phyloP scores from a whole-genome alignment of 2,329 filamentous ascomycete species.

The Mollisia scopiformis region DNA sequence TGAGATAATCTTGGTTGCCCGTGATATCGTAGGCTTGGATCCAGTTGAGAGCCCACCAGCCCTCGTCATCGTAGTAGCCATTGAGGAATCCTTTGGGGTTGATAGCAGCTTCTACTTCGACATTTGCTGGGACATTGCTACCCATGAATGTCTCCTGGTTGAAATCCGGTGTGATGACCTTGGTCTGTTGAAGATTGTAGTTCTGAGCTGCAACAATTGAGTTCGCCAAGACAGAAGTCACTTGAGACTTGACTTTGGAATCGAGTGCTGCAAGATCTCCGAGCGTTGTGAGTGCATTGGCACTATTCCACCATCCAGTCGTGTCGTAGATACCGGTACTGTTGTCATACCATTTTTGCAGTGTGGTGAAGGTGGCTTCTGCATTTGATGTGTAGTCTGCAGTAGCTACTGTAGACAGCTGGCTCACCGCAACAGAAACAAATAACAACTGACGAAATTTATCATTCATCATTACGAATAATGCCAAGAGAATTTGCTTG shows the following conservation, averaged over 20 bases:
- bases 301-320: constrained; percentile 75
- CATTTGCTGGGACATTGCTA: neutral
- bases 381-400: constrained; percentile 26
- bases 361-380: constrained; percentile 41
- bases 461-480: constrained; percentile 12
- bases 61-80: constrained; percentile 61
- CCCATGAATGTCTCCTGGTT: constrained; percentile 24
- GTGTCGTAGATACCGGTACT: constrained; percentile 65
- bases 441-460: constrained; percentile 8
- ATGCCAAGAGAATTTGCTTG: neutral
- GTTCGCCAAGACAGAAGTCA: constrained; percentile 45
- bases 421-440: constrained; percentile 5
- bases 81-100: constrained; percentile 49
- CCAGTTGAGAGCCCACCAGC: constrained; percentile 67
- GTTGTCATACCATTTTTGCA: constrained; percentile 65
- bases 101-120: neutral
- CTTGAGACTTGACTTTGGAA: constrained; percentile 37
- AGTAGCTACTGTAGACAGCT: constrained; percentile 1
- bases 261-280: constrained; percentile 49
- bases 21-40: constrained; percentile 60
- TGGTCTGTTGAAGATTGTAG: constrained; percentile 31
- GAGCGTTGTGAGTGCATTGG: constrained; percentile 66
- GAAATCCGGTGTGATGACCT: constrained; percentile 27
- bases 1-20: constrained; percentile 51
- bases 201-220: constrained; percentile 39